Evolutionary conservation across 768 basidiomycete genomes (phyloP).

Genomic region (Heimioporus sp.): DNA sequence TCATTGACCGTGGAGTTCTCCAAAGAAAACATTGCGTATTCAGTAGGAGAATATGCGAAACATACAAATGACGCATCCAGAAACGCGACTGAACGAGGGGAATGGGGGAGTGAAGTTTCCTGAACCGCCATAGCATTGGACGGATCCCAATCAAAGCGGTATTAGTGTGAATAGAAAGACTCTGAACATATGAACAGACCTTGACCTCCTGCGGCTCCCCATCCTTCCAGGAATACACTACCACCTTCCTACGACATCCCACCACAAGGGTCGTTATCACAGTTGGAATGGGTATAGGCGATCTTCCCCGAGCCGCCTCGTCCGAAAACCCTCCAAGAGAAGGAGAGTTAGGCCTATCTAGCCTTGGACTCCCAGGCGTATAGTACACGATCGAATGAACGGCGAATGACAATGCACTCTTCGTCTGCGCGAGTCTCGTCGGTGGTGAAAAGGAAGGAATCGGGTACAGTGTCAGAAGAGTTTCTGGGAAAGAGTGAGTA

Average conservation of each 20-base stretch:
- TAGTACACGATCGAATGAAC: slow-evolving; percentile 62
- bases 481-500: slow-evolving; percentile 46
- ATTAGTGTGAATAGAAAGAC: not conserved
- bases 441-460: slow-evolving; percentile 70
- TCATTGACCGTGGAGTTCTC: slow-evolving; percentile 56
- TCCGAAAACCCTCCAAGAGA: slow-evolving; percentile 7
- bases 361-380: slow-evolving; percentile 26
- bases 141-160: not conserved
- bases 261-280: slow-evolving; percentile 76
- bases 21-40: slow-evolving; percentile 66
- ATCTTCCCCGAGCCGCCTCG: not conserved
- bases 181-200: slow-evolving; percentile 37
- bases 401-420: slow-evolving; percentile 81
- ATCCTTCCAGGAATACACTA: slow-evolving; percentile 85
- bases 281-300: slow-evolving; percentile 53
- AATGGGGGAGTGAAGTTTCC: slow-evolving; percentile 86
- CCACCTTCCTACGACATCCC: slow-evolving; percentile 82
- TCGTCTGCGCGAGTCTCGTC: slow-evolving; percentile 71
- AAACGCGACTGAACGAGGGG: slow-evolving; percentile 83
- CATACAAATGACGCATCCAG: slow-evolving; percentile 58
- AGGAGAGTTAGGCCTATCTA: slow-evolving; percentile 11
- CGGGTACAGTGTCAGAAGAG: slow-evolving; percentile 69
- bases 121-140: slow-evolving; percentile 26
- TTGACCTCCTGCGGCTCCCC: slow-evolving; percentile 72
- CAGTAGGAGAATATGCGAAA: slow-evolving; percentile 76